Percentiles rank a stretch among this genome's conserved stretches.
Conservation (phyloP, 2,329 filamentous ascomycete genomes). For the Onygenales sp. region DNA sequence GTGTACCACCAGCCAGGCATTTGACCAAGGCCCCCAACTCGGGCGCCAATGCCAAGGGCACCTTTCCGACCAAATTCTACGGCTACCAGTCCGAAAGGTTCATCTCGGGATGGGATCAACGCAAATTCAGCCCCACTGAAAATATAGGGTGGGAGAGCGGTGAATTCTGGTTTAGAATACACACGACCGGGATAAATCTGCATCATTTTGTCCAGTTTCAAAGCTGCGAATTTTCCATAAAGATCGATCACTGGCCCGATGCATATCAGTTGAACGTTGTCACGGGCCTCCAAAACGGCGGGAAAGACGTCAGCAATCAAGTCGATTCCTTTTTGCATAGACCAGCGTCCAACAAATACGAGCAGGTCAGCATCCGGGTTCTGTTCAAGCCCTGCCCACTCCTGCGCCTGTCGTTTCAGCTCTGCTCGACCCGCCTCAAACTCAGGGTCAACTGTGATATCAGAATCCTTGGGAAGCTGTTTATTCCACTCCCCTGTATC, state of each 20-base stretch:
- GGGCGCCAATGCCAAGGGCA: conserved; percentile 55
- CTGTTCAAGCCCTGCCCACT: conserved; percentile 56
- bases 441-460: conserved; percentile 44
- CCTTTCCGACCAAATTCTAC: conserved; percentile 62
- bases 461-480: conserved; percentile 39
- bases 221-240: conserved; percentile 57
- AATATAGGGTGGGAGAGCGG: conserved; percentile 55
- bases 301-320: conserved; percentile 60
- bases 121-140: conserved; percentile 61
- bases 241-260: conserved; percentile 58
- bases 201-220: conserved; percentile 57
- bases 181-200: conserved; percentile 55
- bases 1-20: conserved; percentile 67
- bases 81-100: conserved; percentile 59
- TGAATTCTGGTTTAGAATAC: conserved; percentile 60
- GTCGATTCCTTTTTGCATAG: conserved; percentile 60
- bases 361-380: conserved; percentile 55
- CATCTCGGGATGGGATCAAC: conserved; percentile 58
- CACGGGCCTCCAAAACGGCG: conserved; percentile 49
- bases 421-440: conserved; percentile 46
- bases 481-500: conserved; percentile 54
- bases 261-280: conserved; percentile 52
- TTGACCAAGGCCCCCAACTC: conserved; percentile 58
- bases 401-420: conserved; percentile 52
- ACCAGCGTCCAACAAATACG: conserved; percentile 62